Conservation (phyloP, 805 yeast genomes). For the Cyberlindnera xishuangbannaensis region DNA sequence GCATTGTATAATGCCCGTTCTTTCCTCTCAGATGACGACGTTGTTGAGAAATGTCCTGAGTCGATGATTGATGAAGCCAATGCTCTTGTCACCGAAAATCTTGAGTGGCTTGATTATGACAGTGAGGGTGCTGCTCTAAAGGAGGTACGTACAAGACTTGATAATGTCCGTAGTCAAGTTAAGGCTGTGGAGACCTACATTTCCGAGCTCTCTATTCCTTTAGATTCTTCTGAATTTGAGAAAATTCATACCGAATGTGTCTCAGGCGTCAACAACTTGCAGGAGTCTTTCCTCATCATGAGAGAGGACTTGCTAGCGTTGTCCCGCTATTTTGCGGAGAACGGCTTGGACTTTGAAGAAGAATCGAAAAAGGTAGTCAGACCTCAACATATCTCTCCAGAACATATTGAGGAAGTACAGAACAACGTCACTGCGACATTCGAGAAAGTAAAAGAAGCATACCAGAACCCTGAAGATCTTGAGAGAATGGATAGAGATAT, state of each 20-base stretch:
- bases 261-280: conserved; percentile 35
- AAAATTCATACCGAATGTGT: conserved; percentile 39
- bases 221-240: conserved; percentile 41
- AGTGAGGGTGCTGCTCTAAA: conserved; percentile 43
- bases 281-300: conserved; percentile 38
- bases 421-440: conserved; percentile 24
- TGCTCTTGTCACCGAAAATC: conserved; percentile 37
- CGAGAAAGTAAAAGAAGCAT: conserved; percentile 24
- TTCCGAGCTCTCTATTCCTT: conserved; percentile 39
- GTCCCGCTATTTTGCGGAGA: conserved; percentile 36
- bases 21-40: conserved; percentile 48
- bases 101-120: conserved; percentile 79
- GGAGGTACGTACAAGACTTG: conserved; percentile 32
- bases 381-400: conserved; percentile 19
- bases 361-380: conserved; percentile 41
- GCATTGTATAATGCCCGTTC: conserved; percentile 65
- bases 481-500: conserved; percentile 24
- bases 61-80: conserved; percentile 33
- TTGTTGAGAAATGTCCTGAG: conserved; percentile 35
- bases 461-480: conserved; percentile 18
- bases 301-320: conserved; percentile 40
- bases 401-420: conserved; percentile 25
- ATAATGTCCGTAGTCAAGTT: conserved; percentile 22
- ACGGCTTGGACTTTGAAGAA: conserved; percentile 45
- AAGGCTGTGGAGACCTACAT: conserved; percentile 33